Evolutionary conservation across 2,329 filamentous ascomycete species (phyloP).

Genomic region (Emmonsia crescens): DNA sequence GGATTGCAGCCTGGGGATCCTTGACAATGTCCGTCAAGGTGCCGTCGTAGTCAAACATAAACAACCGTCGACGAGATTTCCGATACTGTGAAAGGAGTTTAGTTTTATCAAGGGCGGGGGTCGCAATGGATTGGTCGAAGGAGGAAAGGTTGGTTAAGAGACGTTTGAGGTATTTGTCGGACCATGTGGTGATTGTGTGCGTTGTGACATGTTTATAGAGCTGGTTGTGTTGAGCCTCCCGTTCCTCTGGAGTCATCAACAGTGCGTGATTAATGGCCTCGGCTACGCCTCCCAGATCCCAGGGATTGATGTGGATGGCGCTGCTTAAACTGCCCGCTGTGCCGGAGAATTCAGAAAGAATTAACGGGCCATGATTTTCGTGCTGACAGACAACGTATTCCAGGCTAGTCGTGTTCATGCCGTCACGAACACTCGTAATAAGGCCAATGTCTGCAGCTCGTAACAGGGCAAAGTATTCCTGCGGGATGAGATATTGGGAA

Average conservation of each 20-base stretch:
- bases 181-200: slow-evolving; percentile 82
- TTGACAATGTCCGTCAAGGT: slow-evolving; percentile 92
- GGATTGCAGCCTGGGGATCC: slow-evolving; percentile 79
- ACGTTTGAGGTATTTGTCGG: slow-evolving; percentile 64
- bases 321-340: slow-evolving; percentile 76
- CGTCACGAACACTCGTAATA: slow-evolving; percentile 90
- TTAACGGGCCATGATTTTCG: slow-evolving; percentile 73
- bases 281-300: slow-evolving; percentile 78
- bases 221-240: slow-evolving; percentile 56
- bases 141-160: slow-evolving; percentile 71
- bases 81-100: slow-evolving; percentile 64
- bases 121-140: slow-evolving; percentile 62
- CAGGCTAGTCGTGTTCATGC: slow-evolving; percentile 94
- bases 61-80: slow-evolving; percentile 64
- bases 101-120: slow-evolving; percentile 68
- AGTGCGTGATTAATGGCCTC: slow-evolving; percentile 72
- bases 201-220: slow-evolving; percentile 76
- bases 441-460: slow-evolving; percentile 81
- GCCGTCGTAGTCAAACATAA: slow-evolving; percentile 99
- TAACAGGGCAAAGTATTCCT: slow-evolving; percentile 91
- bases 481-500: slow-evolving; percentile 77
- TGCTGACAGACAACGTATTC: slow-evolving; percentile 92
- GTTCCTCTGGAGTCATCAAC: slow-evolving; percentile 58
- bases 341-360: slow-evolving; percentile 92
- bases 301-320: slow-evolving; percentile 94